These are phyloP conservation scores for Setomelanomma holmii DNA, from an alignment of 2,329 filamentous ascomycete genomes.

Conservation along the genomic window DNA sequence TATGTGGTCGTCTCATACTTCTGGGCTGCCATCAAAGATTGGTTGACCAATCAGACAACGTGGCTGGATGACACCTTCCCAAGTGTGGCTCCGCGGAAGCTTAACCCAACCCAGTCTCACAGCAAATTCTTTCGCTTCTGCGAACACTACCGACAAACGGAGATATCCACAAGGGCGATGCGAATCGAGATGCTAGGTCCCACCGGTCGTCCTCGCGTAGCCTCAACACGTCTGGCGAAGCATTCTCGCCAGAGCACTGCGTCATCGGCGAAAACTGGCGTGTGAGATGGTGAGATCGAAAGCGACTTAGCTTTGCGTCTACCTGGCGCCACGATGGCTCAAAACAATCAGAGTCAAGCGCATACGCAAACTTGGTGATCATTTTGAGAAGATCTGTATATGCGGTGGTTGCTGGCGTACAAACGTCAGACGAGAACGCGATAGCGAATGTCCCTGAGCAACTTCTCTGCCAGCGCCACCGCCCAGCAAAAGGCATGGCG, in stretches of 20 bases:
- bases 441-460: neutral
- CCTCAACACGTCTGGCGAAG: neutral
- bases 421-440: neutral
- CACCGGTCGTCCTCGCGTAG: neutral
- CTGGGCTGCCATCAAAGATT: too few species aligned
- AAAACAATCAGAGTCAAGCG: too few species aligned
- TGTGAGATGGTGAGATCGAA: neutral
- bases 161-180: neutral
- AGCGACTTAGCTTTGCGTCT: neutral
- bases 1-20: too few species aligned
- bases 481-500: slow-evolving; percentile 2
- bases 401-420: neutral
- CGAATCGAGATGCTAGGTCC: neutral
- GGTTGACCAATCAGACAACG: too few species aligned
- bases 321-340: too few species aligned
- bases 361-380: neutral
- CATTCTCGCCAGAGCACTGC: neutral
- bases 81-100: neutral
- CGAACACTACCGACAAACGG: neutral
- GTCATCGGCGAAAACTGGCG: neutral
- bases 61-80: neutral
- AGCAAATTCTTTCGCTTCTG: neutral
- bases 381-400: neutral
- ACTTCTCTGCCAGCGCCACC: neutral
- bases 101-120: neutral